A percentile compares a stretch with the other conserved stretches of the same genome.
phyloP scores from a whole-genome alignment of 2,329 filamentous ascomycete species.

The Paraphoma chrysanthemicola region DNA sequence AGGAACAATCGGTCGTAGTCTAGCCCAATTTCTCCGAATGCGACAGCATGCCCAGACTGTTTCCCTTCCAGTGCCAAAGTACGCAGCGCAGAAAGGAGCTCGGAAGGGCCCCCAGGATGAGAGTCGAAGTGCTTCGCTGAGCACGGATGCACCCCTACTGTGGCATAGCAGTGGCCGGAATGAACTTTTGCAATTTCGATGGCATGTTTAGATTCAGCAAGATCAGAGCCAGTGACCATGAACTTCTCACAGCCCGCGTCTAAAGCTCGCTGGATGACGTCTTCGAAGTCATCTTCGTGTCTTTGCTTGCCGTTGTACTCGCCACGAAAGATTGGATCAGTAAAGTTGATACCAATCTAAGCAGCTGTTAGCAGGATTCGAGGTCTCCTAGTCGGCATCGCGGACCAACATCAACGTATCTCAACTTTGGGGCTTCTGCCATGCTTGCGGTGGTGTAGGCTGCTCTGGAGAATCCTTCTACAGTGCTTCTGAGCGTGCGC shows the following conservation, averaged over 20 bases:
- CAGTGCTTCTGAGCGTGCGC: not conserved
- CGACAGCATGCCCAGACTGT: slow-evolving; percentile 67
- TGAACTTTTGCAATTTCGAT: slow-evolving; percentile 76
- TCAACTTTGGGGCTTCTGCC: slow-evolving; percentile 21
- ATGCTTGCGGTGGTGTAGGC: slow-evolving; percentile 7
- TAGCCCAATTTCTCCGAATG: slow-evolving; percentile 93
- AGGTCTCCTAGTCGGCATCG: slow-evolving; percentile 14
- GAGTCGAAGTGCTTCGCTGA: slow-evolving; percentile 79
- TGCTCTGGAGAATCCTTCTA: not conserved
- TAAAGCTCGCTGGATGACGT: slow-evolving; percentile 78
- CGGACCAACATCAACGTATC: slow-evolving; percentile 55
- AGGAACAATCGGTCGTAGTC: slow-evolving; percentile 93
- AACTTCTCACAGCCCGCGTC: slow-evolving; percentile 85
- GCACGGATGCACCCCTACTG: slow-evolving; percentile 94
- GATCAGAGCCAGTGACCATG: slow-evolving; percentile 90
- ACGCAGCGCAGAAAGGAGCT: slow-evolving; percentile 65
- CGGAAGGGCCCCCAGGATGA: slow-evolving; percentile 63
- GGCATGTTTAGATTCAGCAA: slow-evolving; percentile 78
- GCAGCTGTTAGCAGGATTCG: slow-evolving; percentile 12
- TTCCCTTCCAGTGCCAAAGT: slow-evolving; percentile 68
- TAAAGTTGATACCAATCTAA: slow-evolving; percentile 91
- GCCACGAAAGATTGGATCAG: slow-evolving; percentile 88
- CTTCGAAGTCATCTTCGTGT: slow-evolving; percentile 76
- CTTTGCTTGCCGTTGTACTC: slow-evolving; percentile 79
- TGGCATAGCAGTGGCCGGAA: slow-evolving; percentile 83